A percentile compares a stretch with the other conserved stretches of the same genome.
These are phyloP conservation scores for Phascolomyces articulosus DNA, from an alignment of 371 early-diverging fungal species.

Conservation along the genomic window DNA sequence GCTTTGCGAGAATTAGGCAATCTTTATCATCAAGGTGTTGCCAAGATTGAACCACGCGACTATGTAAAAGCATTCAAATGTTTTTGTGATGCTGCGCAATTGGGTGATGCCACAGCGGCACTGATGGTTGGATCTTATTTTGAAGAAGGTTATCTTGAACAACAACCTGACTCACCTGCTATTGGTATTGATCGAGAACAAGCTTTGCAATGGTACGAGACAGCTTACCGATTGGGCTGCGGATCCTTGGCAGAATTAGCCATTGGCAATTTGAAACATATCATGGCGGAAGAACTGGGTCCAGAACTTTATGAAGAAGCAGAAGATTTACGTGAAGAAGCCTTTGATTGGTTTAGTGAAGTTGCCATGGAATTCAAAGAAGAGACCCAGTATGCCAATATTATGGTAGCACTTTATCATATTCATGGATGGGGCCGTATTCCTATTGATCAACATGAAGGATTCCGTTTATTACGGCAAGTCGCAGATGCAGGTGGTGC, in stretches of 20 bases:
- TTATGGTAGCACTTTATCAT: slow-evolving; percentile 32
- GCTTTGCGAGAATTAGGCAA: slow-evolving; percentile 19
- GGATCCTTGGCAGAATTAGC: slow-evolving; percentile 21
- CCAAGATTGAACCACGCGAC: slow-evolving; percentile 16
- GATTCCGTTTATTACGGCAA: slow-evolving; percentile 14
- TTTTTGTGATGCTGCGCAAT: slow-evolving; percentile 19
- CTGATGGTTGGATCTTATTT: slow-evolving; percentile 31
- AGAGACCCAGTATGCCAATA: slow-evolving; percentile 18
- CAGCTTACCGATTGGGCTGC: slow-evolving; percentile 12
- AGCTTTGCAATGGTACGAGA: slow-evolving; percentile 26
- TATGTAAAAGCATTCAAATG: slow-evolving; percentile 20
- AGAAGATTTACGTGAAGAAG: slow-evolving; percentile 15
- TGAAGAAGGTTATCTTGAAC: slow-evolving; percentile 22
- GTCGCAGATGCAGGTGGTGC: slow-evolving; percentile 25
- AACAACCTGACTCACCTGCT: slow-evolving; percentile 5
- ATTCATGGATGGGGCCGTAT: slow-evolving; percentile 31
- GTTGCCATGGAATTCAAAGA: slow-evolving; percentile 5
- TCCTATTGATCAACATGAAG: slow-evolving; percentile 10
- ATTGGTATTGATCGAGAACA: slow-evolving; percentile 13
- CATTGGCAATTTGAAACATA: slow-evolving; percentile 23
- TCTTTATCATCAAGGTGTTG: slow-evolving; percentile 24
- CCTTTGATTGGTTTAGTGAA: slow-evolving; percentile 20
- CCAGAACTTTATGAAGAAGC: slow-evolving; percentile 20
- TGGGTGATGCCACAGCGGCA: slow-evolving; percentile 18
- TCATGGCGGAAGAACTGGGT: slow-evolving; percentile 7